Conservation (phyloP, 2,329 filamentous ascomycete species). For the Alternaria gansuensis region DNA sequence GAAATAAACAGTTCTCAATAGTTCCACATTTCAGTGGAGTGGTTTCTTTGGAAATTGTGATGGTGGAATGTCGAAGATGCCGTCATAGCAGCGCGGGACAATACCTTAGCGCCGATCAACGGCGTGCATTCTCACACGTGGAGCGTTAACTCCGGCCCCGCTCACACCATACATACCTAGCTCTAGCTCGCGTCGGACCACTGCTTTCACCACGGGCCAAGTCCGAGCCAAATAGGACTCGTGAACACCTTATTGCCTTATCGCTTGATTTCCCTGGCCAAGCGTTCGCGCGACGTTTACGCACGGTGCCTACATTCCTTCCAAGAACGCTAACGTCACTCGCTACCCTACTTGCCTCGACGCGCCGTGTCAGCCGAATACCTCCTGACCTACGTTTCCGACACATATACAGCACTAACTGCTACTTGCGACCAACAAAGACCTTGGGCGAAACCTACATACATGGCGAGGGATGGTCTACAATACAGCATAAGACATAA, state of each 20-base stretch:
- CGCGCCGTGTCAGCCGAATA: constrained; percentile 21
- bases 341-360: constrained; percentile 24
- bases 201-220: constrained; percentile 8
- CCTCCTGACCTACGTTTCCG: constrained; percentile 8
- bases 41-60: not conserved
- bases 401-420: constrained; percentile 1
- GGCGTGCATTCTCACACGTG: constrained; percentile 29
- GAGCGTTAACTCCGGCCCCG: constrained; percentile 25
- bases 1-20: not conserved
- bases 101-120: constrained; percentile 19
- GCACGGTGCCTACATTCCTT: constrained; percentile 7
- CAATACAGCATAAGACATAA: constrained; percentile 24
- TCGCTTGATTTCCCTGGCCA: not conserved
- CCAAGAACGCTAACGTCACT: constrained; percentile 18
- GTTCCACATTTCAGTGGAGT: not conserved
- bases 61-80: constrained; percentile 26
- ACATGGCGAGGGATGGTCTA: constrained; percentile 28
- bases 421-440: not conserved
- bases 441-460: not conserved
- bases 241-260: constrained; percentile 2
- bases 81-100: constrained; percentile 29
- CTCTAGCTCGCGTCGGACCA: constrained; percentile 19
- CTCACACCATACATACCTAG: constrained; percentile 19
- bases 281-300: not conserved
- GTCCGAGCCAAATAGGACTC: not conserved